Conservation (phyloP, 1,139 yeast genomes). For the Meyerozyma elateridarum region DNA sequence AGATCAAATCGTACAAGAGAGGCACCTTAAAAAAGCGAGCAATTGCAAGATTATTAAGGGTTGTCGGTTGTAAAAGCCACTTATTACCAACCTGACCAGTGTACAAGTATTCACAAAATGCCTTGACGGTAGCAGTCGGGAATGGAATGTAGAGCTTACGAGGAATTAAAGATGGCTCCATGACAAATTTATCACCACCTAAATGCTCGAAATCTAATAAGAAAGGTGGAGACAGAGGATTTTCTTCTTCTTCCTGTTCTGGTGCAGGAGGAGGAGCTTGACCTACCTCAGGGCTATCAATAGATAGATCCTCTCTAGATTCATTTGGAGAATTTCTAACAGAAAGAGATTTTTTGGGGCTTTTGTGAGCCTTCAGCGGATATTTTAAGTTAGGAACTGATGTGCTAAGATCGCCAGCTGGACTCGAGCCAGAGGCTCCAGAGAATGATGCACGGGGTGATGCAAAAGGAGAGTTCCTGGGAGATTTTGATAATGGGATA, state of each 20-base stretch:
- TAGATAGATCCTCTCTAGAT: constrained; percentile 6
- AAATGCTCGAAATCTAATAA: constrained; percentile 35
- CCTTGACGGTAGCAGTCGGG: constrained; percentile 53
- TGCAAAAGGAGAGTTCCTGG: constrained; percentile 40
- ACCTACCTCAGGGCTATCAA: background rate
- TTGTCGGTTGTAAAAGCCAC: constrained; percentile 64
- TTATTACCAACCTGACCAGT: constrained; percentile 76
- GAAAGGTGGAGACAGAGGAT: constrained; percentile 7
- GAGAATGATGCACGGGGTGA: constrained; percentile 28
- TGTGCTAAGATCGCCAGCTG: too few species aligned
- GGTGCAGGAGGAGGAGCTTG: too few species aligned
- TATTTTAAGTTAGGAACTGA: background rate
- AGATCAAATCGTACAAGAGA: constrained; percentile 58
- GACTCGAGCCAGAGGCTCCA: constrained; percentile 30
- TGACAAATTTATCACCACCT: constrained; percentile 28
- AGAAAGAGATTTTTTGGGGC: background rate
- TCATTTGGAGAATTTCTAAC: constrained; percentile 8
- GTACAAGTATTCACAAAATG: constrained; percentile 66
- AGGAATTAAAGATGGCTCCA: constrained; percentile 63
- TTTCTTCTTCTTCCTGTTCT: constrained; percentile 5
- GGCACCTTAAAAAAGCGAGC: constrained; percentile 66
- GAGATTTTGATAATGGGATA: constrained; percentile 34
- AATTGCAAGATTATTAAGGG: constrained; percentile 57
- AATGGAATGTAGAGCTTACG: constrained; percentile 66
- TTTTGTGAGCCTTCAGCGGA: background rate